Base-by-base conservation (phyloP, 805 yeast species). In the Candida alai region DNA sequence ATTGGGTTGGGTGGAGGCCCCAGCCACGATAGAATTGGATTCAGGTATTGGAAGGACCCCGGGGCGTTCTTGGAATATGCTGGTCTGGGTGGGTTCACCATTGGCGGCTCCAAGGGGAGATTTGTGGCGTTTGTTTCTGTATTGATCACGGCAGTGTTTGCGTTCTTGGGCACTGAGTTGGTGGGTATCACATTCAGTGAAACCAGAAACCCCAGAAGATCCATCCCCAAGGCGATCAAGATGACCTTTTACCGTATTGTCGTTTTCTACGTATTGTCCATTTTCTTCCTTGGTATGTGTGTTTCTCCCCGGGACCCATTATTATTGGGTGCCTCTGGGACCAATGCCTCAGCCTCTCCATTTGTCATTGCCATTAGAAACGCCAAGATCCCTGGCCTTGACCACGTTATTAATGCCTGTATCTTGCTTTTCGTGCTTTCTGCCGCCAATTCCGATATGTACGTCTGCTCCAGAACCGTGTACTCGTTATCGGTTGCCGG, bases 1-100 rank as follows among this genome's bases (percentile, higher is more conserved):
- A 73, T 84, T 41, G 80, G 82, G 61, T 63, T 78, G 37, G 95
- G 95, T 40, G 95, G 93, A 35, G 84, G 79, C 19, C 89, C 90
- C 43, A 68, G 69, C 27, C 80, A 79, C 48, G 87, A 82, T 47
- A 70, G 90, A 56, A 58, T 74, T 21, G 90, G 89, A 1, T 83
- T 80, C 62, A 69, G 84, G 48, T 82, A 66, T 58, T 82, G 86
- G 85, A 55, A 67, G 28, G 51, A 74, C 41, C 87, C 88, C 0
- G 89, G 88, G 41, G 81, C 86, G 0, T 81, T 50, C 39, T 41
- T 56, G 24, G 64, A 44, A 15, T 72, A 68, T 70, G 46, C 64
- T 51, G 8, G 43, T 4, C 22, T 57, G 2, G 58, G 65, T 34
- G 42, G 48, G 31, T 48, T 66, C 34, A 40, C 63, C 51, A 52